Evolutionary conservation across 2,329 filamentous ascomycete species (phyloP).

Genomic region (Xylaria sp.): DNA sequence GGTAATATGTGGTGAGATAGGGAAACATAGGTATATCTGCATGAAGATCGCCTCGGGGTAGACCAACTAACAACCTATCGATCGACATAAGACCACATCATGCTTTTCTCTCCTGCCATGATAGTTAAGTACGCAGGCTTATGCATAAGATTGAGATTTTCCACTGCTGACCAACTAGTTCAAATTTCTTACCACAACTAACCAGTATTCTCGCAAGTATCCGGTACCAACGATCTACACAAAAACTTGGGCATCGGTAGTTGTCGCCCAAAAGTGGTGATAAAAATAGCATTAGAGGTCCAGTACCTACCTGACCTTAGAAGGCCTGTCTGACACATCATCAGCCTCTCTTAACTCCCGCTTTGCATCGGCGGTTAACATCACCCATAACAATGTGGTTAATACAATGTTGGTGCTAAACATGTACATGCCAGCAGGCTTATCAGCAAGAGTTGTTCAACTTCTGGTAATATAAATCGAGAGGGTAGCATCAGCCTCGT

Average conservation of each 20-base stretch:
- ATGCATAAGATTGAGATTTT: neutral
- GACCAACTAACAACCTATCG: neutral
- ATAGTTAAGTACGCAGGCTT: neutral
- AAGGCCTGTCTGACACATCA: neutral
- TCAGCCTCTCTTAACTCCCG: neutral
- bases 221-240: neutral
- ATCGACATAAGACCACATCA: neutral
- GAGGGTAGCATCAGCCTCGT: constrained; percentile 8
- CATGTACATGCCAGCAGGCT: neutral
- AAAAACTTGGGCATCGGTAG: neutral
- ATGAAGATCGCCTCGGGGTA: neutral
- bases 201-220: neutral
- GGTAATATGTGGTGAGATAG: neutral
- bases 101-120: no score
- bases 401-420: neutral
- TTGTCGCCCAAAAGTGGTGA: neutral
- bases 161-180: neutral
- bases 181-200: neutral
- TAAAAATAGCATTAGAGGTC: neutral
- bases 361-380: no score
- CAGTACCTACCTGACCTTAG: neutral
- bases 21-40: neutral
- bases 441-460: neutral
- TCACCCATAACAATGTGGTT: neutral
- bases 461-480: neutral